These are phyloP conservation scores for Colletotrichum chlorophyti DNA, from an alignment of 2,329 filamentous ascomycete genomes.

Conservation along the genomic window DNA sequence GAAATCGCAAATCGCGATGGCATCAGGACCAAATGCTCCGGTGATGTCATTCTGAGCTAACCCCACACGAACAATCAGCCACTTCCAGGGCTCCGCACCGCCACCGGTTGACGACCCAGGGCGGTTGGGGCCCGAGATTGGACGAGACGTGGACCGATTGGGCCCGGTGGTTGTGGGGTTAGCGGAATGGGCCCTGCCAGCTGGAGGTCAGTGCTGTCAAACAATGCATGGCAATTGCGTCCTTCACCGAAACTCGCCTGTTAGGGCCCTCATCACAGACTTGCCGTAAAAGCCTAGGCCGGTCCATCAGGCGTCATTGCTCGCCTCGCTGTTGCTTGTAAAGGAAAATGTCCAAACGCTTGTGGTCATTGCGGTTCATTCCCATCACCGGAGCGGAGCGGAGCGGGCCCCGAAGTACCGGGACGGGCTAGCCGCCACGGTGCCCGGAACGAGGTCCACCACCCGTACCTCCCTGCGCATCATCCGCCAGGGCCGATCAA, in stretches of 20 bases:
- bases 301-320: conserved; percentile 17
- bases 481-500: too few relatives aligned
- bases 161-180: conserved; percentile 20
- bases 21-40: conserved; percentile 31
- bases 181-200: conserved; percentile 4
- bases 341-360: too few relatives aligned
- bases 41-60: conserved; percentile 31
- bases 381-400: too few relatives aligned
- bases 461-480: too few relatives aligned
- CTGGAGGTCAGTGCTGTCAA: conserved; percentile 4
- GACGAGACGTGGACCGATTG: too few relatives aligned
- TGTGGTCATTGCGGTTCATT: too few relatives aligned
- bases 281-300: conserved; percentile 8
- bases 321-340: not conserved
- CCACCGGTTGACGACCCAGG: not conserved
- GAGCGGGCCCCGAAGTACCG: too few relatives aligned
- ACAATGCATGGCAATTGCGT: too few relatives aligned
- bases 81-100: conserved; percentile 19
- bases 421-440: too few relatives aligned
- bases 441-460: too few relatives aligned
- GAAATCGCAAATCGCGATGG: not conserved
- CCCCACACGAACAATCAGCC: not conserved
- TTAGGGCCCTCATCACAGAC: not conserved
- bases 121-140: conserved; percentile 4
- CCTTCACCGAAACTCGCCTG: conserved; percentile 13